Percentiles rank a stretch among this genome's conserved stretches.
Evolutionary conservation across 305 asterid genomes (phyloP).

Genomic region (Plantago coronopus): DNA sequence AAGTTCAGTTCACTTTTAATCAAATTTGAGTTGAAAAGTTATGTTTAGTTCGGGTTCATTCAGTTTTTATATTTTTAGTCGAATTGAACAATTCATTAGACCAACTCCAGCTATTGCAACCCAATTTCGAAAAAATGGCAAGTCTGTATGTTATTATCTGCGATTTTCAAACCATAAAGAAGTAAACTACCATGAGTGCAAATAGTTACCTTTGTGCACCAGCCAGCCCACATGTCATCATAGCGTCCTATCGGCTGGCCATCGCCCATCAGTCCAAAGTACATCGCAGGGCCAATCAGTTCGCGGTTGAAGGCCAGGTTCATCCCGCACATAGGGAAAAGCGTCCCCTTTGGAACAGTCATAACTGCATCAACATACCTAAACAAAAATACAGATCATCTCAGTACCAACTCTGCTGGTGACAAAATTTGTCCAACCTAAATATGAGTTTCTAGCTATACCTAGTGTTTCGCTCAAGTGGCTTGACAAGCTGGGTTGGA

Average conservation of each 20-base stretch:
- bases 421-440: too few relatives aligned
- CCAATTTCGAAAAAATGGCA: too few relatives aligned
- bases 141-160: too few relatives aligned
- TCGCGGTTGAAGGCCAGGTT: constrained; percentile 65
- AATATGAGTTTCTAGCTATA: background rate
- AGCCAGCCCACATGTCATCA: constrained; percentile 87
- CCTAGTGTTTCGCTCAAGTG: constrained; percentile 77
- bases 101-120: too few relatives aligned
- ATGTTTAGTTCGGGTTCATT: too few relatives aligned
- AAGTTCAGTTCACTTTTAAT: too few relatives aligned
- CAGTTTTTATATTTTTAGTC: too few relatives aligned
- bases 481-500: constrained; percentile 82
- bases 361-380: constrained; percentile 74
- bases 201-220: constrained; percentile 65
- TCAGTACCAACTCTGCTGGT: background rate
- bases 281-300: constrained; percentile 76
- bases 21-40: too few relatives aligned
- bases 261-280: constrained; percentile 83
- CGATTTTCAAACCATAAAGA: too few relatives aligned
- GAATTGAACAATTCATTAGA: too few relatives aligned
- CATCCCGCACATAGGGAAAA: constrained; percentile 88
- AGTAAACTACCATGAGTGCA: too few relatives aligned
- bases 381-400: background rate
- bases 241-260: constrained; percentile 86
- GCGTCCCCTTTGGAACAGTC: constrained; percentile 72